Base-by-base conservation (phyloP, 345 rosid species). In the Gossypium australe region DNA sequence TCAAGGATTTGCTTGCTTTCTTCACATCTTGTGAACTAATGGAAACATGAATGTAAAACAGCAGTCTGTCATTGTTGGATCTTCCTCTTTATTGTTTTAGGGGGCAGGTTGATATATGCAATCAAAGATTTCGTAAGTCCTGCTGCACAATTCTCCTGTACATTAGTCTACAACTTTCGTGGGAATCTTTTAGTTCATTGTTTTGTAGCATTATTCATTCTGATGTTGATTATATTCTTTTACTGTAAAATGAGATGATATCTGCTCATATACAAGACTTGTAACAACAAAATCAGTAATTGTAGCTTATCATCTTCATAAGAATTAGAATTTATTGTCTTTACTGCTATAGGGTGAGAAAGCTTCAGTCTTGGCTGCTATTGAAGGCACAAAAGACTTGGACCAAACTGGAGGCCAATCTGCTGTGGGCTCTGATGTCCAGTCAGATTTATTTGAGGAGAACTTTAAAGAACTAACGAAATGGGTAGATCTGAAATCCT, bases 401-500 rank as follows among this genome's bases (percentile, higher is more conserved):
- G 87, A 67, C 45, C 64, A 76, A 72, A 60, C 79, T 2, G 69
- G 67, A 58, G 84, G 79, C 52, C 80, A 59, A 24, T 24, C 83
- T 44, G 78, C 77, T 67, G 78, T 76, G 67, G 85, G 53, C 44
- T 78, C 87, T 70, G 81, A 82, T 71, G 29, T 74, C 66, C 77
- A 80, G 70, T 81, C 83, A 62, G 94, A 91, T 80, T 56, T 68
- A 48, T 95, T 95, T 62, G 93, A 91, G 80, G 93, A 95, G 73
- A 91, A 85, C 84, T 87, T 81, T 78, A 91, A 78, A 74, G 96
- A 93, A 78, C 79, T 93, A 77, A 83, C 77, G 70, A 93, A 93
- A 85, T 95, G 99, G 99, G 98, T 88, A 16, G 94, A 90, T 70
- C 80, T 85, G 53, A 95, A 89, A 87, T 88, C 98, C 61, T 78